Base-by-base conservation (phyloP, 495 filamentous ascomycete genomes). In the Parachaetomium inaequale region DNA sequence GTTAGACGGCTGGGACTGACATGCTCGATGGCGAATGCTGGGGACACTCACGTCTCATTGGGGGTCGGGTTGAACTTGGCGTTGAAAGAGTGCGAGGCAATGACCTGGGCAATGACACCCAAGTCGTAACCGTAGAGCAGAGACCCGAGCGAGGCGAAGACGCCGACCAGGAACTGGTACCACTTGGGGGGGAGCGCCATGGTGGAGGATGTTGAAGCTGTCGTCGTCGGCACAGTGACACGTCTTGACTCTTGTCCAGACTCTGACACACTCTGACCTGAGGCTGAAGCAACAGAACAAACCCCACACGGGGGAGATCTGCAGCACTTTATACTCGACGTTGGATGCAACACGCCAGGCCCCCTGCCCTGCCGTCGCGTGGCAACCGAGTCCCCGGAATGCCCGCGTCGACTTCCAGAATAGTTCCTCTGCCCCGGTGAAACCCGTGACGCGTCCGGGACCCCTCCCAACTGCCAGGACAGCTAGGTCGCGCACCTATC, bases 31-130 rank as follows among this genome's bases (percentile, higher is more conserved):
- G 12, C 7, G 19, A 12, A 29, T 12, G 12, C 17, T 34, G 4
- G 23, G 10, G 10, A 31, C 0, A 51, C 58, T 11, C 32, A 59
- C 58, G 19, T 17, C 34, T 60, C 49, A 45, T 60, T 53, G 17
- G 32, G 12, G 47, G 10, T 36, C n/a, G 47, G 47, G n/a, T 34
- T 43, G 49, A 60, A 60, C 36, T 19, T 53, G 26, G 49, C 10
- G 0, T 43, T 53, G 49, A 60, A 60, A 1, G 58, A 60, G 17
- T 53, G 34, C 3, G 58, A 31, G n/a, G 58, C 58, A n/a, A 60
- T 60, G 10, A 53, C 58, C 36, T 60, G 47, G 36, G 58, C 58
- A 34, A 60, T 60, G 11, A 60, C 58, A 53, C 58, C 58, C 26
- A 60, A 12, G 19, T 60, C 58, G 19, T 60, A 60, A n/a, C 58